Percentiles rank a stretch among this genome's conserved stretches.
These are phyloP conservation scores for Sabuloglossum arenarium DNA, from an alignment of 495 filamentous ascomycete genomes.

Conservation along the genomic window DNA sequence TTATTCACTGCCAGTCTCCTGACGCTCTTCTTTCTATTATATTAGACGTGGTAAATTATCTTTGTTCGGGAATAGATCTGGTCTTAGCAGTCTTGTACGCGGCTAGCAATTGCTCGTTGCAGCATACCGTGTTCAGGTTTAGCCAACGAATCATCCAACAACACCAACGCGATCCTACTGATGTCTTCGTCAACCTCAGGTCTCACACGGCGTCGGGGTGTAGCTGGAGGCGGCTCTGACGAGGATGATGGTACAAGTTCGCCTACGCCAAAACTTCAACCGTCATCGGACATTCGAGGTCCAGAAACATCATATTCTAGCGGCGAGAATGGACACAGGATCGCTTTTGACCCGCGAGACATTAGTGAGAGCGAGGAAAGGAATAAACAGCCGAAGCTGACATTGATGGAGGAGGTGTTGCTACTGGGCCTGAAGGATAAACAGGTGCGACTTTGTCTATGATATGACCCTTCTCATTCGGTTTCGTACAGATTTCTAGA, in stretches of 20 bases:
- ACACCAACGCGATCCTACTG: conserved; percentile 9
- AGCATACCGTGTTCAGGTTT: not conserved
- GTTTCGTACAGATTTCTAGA: not conserved
- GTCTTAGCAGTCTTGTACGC: not conserved
- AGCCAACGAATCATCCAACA: not conserved
- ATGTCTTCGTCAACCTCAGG: conserved; percentile 47
- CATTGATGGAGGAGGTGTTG: conserved; percentile 94
- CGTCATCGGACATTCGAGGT: conserved; percentile 38
- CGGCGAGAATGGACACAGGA: conserved; percentile 91
- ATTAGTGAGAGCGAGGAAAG: conserved; percentile 93
- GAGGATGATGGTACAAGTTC: conserved; percentile 41
- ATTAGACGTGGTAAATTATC: not conserved
- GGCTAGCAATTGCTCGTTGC: not conserved
- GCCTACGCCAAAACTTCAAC: conserved; percentile 36
- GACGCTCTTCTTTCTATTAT: too few species aligned
- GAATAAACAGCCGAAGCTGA: conserved; percentile 94
- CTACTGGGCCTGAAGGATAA: conserved; percentile 94
- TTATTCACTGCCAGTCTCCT: too few species aligned
- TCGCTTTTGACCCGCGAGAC: conserved; percentile 91
- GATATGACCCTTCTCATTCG: not conserved
- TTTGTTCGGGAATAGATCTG: not conserved
- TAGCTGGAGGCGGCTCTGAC: conserved; percentile 32
- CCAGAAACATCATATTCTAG: conserved; percentile 86
- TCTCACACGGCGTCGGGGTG: conserved; percentile 58
- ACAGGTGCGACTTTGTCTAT: conserved; percentile 38